These are phyloP conservation scores for Chondrus crispus DNA, from an alignment of 23 red algal species.

Conservation along the genomic window DNA sequence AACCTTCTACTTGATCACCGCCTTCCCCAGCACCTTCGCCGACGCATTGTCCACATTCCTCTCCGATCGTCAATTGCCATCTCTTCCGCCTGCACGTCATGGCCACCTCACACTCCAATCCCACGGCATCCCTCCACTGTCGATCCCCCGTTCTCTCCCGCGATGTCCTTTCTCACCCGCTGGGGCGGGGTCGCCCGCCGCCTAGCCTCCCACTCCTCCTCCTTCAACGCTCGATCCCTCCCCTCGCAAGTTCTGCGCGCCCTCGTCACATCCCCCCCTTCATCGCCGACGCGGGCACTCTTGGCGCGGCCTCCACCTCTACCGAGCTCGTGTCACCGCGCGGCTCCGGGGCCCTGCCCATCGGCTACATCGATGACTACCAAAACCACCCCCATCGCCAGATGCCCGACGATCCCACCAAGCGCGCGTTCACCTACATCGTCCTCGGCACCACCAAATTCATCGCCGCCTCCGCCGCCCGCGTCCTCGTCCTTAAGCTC, in stretches of 20 bases:
- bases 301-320: slow-evolving; percentile 23
- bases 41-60: too few species aligned
- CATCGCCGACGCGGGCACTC: slow-evolving; percentile 52
- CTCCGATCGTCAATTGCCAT: too few species aligned
- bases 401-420: slow-evolving; percentile 90
- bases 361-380: slow-evolving; percentile 92
- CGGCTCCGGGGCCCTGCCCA: slow-evolving; percentile 71
- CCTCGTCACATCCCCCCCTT: slow-evolving; percentile 46
- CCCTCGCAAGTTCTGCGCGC: slow-evolving; percentile 9
- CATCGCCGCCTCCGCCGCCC: slow-evolving; percentile 81
- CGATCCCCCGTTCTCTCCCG: too few species aligned
- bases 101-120: too few species aligned
- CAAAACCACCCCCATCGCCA: slow-evolving; percentile 77
- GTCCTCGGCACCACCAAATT: slow-evolving; percentile 92
- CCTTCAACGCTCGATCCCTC: not conserved
- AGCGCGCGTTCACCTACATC: slow-evolving; percentile 93
- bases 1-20: too few species aligned
- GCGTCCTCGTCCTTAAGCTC: slow-evolving; percentile 84
- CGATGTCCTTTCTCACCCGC: slow-evolving; percentile 47
- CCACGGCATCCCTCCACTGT: too few species aligned
- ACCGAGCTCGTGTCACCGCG: slow-evolving; percentile 34
- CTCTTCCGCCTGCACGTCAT: too few species aligned
- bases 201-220: slow-evolving; percentile 8
- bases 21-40: too few species aligned
- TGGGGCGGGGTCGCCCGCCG: slow-evolving; percentile 37